Base-by-base conservation (phyloP, 2,329 filamentous ascomycete genomes). In the Amphichorda felina region DNA sequence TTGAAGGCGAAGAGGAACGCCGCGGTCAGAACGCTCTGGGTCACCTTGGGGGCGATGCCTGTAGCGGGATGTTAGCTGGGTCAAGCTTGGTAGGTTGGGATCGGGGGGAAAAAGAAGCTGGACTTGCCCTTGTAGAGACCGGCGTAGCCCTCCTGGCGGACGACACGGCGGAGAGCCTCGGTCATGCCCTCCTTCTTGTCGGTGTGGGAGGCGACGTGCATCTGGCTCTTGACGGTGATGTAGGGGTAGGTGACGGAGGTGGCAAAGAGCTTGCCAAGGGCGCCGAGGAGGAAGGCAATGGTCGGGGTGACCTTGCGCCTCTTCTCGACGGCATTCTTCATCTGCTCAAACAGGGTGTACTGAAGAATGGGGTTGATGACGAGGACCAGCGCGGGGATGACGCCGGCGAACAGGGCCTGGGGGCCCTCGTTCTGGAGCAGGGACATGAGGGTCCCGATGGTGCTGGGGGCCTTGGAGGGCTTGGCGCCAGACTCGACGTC, bases 291-390 rank as follows among this genome's bases (percentile, higher is more conserved):
- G 59, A 98, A 98, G 34, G 86, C 87, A 46, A 94, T 75, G 37
- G 76, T 80, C 2, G 89, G 86, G 0, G 85, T 94, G 38, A 96
- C 74, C 47, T 81, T 77, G 40, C 63, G 55, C 69, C 66, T 55
- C 50, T 62, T 82, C 72, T 95, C 89, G 38, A 95, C 63, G 18
- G 71, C 51, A 56, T 96, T 94, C 75, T 95, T 96, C 65, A 96
- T 68, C 68, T 98, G 89, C 70, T 98, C 91, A 50, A 96, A 98
- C 38, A 98, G 82, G 13, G 91, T 98, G 63, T 98, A 98, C 65
- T 98, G 91, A 44, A 98, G 67, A 46, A 98, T 98, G 4, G 91
- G 91, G 66, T 98, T 98, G 64, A 95, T 87, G 51, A 98, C 91
- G 43, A 98, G 70, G 45, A 98, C 79, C 46, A 98, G 67, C 1